These are phyloP conservation scores for Neocatenulostroma microsporum DNA, from an alignment of 2,329 filamentous ascomycete species.

Conservation along the genomic window DNA sequence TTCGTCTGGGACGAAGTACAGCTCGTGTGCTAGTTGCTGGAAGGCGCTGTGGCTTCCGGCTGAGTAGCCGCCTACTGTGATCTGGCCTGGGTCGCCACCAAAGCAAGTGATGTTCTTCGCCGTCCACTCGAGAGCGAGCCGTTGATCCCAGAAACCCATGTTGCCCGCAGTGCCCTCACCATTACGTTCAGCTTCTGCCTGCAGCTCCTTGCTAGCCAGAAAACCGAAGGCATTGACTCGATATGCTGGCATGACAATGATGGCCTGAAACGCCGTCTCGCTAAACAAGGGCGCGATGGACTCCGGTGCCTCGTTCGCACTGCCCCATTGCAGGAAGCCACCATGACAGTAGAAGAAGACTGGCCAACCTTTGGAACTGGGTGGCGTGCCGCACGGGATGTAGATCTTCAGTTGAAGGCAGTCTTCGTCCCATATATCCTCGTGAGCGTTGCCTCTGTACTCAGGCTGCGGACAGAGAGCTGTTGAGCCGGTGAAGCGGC, in stretches of 20 bases:
- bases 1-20: conserved; percentile 39
- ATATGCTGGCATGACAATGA: conserved; percentile 51
- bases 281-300: conserved; percentile 41
- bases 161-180: conserved; percentile 38
- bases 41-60: conserved; percentile 51
- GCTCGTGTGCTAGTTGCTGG: conserved; percentile 51
- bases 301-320: conserved; percentile 37
- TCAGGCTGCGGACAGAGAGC: conserved; percentile 47
- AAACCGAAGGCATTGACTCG: conserved; percentile 52
- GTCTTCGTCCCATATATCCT: conserved; percentile 42
- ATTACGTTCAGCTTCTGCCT: conserved; percentile 32
- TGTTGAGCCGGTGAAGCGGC: conserved; percentile 35
- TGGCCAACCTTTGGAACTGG: conserved; percentile 45
- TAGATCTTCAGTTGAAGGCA: conserved; percentile 52
- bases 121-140: conserved; percentile 50
- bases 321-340: conserved; percentile 52
- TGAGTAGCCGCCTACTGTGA: conserved; percentile 50
- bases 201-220: conserved; percentile 43
- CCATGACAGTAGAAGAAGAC: conserved; percentile 52
- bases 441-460: conserved; percentile 15
- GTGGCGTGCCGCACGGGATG: conserved; percentile 42
- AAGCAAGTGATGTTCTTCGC: conserved; percentile 45
- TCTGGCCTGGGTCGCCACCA: conserved; percentile 43
- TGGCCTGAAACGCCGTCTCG: conserved; percentile 43
- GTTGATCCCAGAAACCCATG: conserved; percentile 52